Conservation (phyloP, 768 basidiomycete species). For the Pleurotus citrinopileatus region DNA sequence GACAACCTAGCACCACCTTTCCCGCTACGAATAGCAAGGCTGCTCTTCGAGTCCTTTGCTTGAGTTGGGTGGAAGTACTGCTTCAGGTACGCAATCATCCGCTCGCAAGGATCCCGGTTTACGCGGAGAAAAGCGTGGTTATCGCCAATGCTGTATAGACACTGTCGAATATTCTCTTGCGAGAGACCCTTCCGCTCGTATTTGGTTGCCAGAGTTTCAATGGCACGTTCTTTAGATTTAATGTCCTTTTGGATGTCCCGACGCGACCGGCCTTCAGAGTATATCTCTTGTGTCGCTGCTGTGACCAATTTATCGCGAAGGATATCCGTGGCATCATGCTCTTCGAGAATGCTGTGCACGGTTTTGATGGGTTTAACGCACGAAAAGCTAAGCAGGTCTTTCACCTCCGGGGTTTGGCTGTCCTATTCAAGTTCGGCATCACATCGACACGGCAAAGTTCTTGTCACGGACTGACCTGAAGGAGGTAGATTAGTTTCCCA, state of each 20-base stretch:
- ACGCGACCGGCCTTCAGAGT: slow-evolving; percentile 65
- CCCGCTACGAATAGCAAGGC: slow-evolving; percentile 79
- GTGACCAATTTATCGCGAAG: slow-evolving; percentile 76
- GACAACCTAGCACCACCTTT: slow-evolving; percentile 77
- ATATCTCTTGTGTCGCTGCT: slow-evolving; percentile 79
- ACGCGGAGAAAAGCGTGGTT: slow-evolving; percentile 86
- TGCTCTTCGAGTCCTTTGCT: slow-evolving; percentile 59
- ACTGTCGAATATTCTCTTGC: slow-evolving; percentile 71
- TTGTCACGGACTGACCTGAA: slow-evolving; percentile 53
- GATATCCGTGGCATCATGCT: slow-evolving; percentile 59
- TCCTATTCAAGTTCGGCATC: slow-evolving; percentile 47
- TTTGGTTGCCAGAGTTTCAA: slow-evolving; percentile 66
- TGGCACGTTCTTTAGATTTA: slow-evolving; percentile 80
- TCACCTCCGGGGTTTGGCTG: slow-evolving; percentile 80
- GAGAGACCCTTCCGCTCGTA: slow-evolving; percentile 58
- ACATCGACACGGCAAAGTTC: slow-evolving; percentile 2
- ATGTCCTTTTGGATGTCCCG: slow-evolving; percentile 85
- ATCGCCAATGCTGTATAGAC: slow-evolving; percentile 85
- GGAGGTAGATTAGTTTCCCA: slow-evolving; percentile 80
- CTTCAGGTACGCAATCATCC: slow-evolving; percentile 76
- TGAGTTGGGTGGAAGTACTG: slow-evolving; percentile 75
- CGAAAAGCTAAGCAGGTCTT: slow-evolving; percentile 75
- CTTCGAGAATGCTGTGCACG: slow-evolving; percentile 65
- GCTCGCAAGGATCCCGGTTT: slow-evolving; percentile 87
- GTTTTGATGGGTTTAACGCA: slow-evolving; percentile 79